Evolutionary conservation across 78 protist species (phyloP), one percentile per base, ranked within the genome.

Genomic region (Polysphondylium violaceum): DNA sequence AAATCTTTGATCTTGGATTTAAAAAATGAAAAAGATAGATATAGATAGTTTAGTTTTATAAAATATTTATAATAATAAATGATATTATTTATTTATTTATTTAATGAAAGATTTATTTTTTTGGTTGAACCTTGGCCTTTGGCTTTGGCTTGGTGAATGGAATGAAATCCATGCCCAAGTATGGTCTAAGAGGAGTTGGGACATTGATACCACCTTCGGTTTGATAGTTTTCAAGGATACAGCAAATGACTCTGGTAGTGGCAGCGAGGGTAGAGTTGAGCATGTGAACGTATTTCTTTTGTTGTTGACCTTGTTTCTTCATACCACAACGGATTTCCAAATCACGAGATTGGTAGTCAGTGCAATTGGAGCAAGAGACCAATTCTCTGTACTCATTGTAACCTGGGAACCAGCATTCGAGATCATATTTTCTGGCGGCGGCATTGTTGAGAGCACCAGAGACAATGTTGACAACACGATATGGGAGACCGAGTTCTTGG

Each of bases 351-450:
- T 97, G 99, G 96, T 98, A 99, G 94, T 98, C 99, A 23, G 99
- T 97, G 96, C 99, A 99, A 96, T 99, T 99, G 71, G 99, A 98
- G 97, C 99, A 98, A 25, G 99, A 99, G 55, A 99, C 99, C 25
- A 99, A 95, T 91, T 99, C 99, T 38, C 99, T 95, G 97, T 58
- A 98, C 16, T 93, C 87, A 19, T 89, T 94, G 76, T 93, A 89
- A 68, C 96, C 98, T 16, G 99, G 99, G 98, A 99, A 99, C 98
- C 98, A 98, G 27, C 98, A 99, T 93, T 99, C 99, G 11, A 99
- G 89, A 76, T 99, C 99, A 81, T 92, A 97, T 96, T 99, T 99
- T 94, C 96, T 97, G 71, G 99, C 99, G 38, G 99, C 99, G 14
- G 99, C 99, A 77, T 97, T 88, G 95, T 99, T 98, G 41, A 99